A percentile compares a stretch with the other conserved stretches of the same genome.
These are phyloP conservation scores for Silene noctiflora DNA, from an alignment of 179 eudicot genomes.

Conservation along the genomic window DNA sequence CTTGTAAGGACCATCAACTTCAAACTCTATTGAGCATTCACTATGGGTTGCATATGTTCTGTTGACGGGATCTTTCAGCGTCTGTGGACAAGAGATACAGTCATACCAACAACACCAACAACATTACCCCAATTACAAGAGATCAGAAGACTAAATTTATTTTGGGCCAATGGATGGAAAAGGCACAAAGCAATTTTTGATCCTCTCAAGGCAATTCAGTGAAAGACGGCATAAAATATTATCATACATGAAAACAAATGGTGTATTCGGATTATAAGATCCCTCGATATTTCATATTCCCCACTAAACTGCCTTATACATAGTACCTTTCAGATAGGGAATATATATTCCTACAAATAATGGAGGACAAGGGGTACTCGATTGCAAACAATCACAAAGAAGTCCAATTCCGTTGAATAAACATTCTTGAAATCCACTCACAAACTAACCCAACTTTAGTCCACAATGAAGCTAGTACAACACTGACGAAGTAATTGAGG, in stretches of 20 bases:
- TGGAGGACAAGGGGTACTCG: neutral
- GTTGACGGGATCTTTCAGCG: conserved; percentile 76
- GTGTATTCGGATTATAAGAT: neutral
- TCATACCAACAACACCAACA: no score
- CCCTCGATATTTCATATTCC: conserved; percentile 1
- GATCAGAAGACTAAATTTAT: conserved; percentile 16
- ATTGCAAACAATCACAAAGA: neutral
- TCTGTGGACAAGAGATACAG: conserved; percentile 40
- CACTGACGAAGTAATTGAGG: neutral
- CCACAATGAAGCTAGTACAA: neutral
- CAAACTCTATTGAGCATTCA: conserved; percentile 98
- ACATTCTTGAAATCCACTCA: neutral
- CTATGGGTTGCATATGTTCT: conserved; percentile 80
- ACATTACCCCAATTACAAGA: conserved; percentile 11
- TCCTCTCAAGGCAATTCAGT: neutral
- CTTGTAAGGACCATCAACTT: conserved; percentile 99
- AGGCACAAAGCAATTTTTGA: neutral
- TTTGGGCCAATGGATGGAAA: neutral
- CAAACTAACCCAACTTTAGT: neutral
- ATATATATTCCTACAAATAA: neutral
- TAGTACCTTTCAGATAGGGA: neutral
- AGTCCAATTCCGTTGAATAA: neutral
- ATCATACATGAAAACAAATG: conserved; percentile 4
- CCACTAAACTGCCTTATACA: neutral
- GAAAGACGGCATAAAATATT: neutral